Evolutionary conservation across 2,329 filamentous ascomycete genomes (phyloP).

Genomic region (Fusarium coffeatum): DNA sequence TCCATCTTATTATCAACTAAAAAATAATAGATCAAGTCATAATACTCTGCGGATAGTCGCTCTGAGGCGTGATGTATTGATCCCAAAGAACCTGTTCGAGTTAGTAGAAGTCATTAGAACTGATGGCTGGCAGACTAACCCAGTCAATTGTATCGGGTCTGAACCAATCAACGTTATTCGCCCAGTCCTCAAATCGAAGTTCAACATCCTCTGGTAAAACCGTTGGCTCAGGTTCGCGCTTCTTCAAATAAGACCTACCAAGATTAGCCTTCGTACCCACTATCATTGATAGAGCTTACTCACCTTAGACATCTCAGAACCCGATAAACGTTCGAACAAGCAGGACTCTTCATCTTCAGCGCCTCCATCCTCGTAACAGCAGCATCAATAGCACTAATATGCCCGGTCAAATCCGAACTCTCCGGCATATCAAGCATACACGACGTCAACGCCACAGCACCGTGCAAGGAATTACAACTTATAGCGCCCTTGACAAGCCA

Average conservation of each 20-base stretch:
- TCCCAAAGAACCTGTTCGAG: neutral
- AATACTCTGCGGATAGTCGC: neutral
- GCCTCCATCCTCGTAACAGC: conserved; percentile 9
- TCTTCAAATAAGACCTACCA: conserved; percentile 6
- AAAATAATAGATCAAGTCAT: neutral
- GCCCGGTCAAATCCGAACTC: conserved; percentile 1
- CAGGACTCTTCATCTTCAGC: conserved; percentile 11
- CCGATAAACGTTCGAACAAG: conserved; percentile 11
- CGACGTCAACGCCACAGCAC: conserved; percentile 8
- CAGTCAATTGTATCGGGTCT: conserved; percentile 20
- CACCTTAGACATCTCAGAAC: conserved; percentile 5
- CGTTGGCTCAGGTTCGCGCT: conserved; percentile 3
- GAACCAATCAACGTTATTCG: conserved; percentile 21
- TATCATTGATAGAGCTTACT: too few species aligned
- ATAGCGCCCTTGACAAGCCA: conserved; percentile 21
- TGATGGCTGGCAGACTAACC: neutral
- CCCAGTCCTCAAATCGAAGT: conserved; percentile 19
- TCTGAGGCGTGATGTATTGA: conserved; percentile 12
- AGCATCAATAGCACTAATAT: conserved; percentile 8
- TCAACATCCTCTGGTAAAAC: conserved; percentile 2
- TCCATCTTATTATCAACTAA: fast-evolving
- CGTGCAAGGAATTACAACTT: conserved; percentile 2
- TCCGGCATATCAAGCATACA: conserved; percentile 19
- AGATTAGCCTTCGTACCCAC: neutral
- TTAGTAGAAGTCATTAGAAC: fast-evolving